Base-by-base conservation (phyloP, 257 asterid genomes). In the Solanum neorickii region DNA sequence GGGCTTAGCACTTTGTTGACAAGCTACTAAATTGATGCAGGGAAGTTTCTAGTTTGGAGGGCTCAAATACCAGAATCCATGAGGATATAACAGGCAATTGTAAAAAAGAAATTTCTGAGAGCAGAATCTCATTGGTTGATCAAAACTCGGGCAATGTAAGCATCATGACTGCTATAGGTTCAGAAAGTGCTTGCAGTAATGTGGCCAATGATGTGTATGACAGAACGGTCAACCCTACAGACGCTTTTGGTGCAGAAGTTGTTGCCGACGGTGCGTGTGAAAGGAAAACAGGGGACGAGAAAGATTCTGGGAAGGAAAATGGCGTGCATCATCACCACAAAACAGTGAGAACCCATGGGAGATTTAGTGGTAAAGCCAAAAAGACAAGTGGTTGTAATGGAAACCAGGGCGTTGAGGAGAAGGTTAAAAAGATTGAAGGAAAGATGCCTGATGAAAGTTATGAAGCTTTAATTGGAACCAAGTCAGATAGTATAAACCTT, bases 1-100 rank as follows among this genome's bases (percentile, higher is more conserved):
- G 10, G 47, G 68, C 20, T 41, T 9, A 39, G 68, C 35, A 42
- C 72, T 68, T 12, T 92, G 5, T 49, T 60, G 60, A 27, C 47
- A 78, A 65, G 41, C 74, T 82, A 56, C 41, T 86, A 41, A 31
- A 87, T 78, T 89, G 83, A 87, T 90, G 87, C 93, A 93, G 96
- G 94, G 89, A 92, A 72, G 69, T 20, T 49, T 82, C 89, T 86
- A 23, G 90, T 74, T 78, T 76, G 83, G 90, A 90, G 78, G 84
- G 41, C 72, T 85, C 33, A 59, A 73, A 84, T 33, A 77, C 73
- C 47, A 44, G 77, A 66, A 80, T 39, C 89, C 78, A 83, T 72
- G 78, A 27, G 88, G 87, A 31, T 76, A 86, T 47, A 82, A 82
- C 23, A 23, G 82, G 78, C 68, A 86, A 33, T 60, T 44, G 72